Conservation (phyloP, 257 asterid genomes). For the Solanum dulcamara region DNA sequence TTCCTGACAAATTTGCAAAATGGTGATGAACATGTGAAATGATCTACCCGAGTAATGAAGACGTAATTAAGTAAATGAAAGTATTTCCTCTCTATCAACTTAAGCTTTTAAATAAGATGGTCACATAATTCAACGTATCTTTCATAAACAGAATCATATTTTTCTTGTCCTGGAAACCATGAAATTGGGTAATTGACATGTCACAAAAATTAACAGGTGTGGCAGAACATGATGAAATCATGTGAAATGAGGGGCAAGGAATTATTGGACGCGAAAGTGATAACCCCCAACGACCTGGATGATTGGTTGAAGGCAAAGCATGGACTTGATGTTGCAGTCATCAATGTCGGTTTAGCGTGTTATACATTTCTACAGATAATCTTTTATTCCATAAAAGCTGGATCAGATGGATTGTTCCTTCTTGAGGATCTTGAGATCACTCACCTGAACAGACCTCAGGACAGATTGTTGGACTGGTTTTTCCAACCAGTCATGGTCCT, state of each 20-base stretch:
- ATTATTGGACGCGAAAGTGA: slow-evolving; percentile 35
- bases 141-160: neutral
- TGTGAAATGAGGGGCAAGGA: slow-evolving; percentile 62
- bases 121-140: neutral
- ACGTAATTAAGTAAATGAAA: neutral
- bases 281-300: slow-evolving; percentile 53
- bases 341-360: slow-evolving; percentile 65
- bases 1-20: neutral
- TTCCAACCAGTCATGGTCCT: slow-evolving; percentile 78
- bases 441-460: slow-evolving; percentile 71
- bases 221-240: slow-evolving; percentile 62
- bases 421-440: slow-evolving; percentile 65
- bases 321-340: slow-evolving; percentile 27
- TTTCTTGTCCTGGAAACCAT: neutral
- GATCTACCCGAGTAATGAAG: neutral
- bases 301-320: slow-evolving; percentile 75
- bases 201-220: slow-evolving; percentile 38
- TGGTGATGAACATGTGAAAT: neutral
- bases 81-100: neutral
- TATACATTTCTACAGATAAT: slow-evolving; percentile 47
- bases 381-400: slow-evolving; percentile 51
- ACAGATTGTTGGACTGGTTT: slow-evolving; percentile 82
- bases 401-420: slow-evolving; percentile 59
- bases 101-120: neutral
- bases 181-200: neutral